A percentile compares a stretch with the other conserved stretches of the same genome.
phyloP scores from a whole-genome alignment of 495 filamentous ascomycete genomes.

The Viridothelium virens region DNA sequence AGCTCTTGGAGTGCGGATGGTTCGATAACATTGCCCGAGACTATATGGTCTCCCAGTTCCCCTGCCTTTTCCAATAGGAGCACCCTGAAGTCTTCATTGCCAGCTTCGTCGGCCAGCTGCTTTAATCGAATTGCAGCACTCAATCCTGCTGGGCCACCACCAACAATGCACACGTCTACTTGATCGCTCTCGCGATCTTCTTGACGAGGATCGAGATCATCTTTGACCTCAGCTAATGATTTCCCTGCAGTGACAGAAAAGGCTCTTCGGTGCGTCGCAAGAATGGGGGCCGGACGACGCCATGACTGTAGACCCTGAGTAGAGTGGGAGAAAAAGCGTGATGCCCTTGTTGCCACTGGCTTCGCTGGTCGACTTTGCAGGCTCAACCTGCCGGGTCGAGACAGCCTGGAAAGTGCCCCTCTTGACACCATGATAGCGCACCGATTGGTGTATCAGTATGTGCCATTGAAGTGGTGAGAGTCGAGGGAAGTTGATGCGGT shows the following conservation, averaged over 20 bases:
- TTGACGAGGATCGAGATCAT: slow-evolving; percentile 65
- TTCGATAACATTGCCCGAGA: slow-evolving; percentile 93
- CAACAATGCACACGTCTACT: slow-evolving; percentile 95
- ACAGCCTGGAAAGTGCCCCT: background rate
- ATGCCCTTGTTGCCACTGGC: background rate
- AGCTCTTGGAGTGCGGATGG: slow-evolving; percentile 84
- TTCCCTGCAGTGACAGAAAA: slow-evolving; percentile 19
- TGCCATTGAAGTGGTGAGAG: background rate
- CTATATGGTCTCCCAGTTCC: slow-evolving; percentile 88
- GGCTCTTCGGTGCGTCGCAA: slow-evolving; percentile 17
- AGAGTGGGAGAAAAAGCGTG: background rate
- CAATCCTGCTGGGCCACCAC: slow-evolving; percentile 87
- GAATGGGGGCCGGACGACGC: slow-evolving; percentile 14
- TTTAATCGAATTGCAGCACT: slow-evolving; percentile 90
- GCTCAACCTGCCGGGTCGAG: background rate
- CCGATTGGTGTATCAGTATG: background rate
- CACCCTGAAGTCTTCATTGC: slow-evolving; percentile 92
- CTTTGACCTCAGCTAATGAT: slow-evolving; percentile 44
- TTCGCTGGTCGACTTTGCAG: background rate
- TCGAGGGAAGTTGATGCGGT: background rate
- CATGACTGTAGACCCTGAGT: background rate
- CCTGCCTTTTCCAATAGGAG: slow-evolving; percentile 91
- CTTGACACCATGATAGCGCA: background rate
- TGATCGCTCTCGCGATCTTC: slow-evolving; percentile 82
- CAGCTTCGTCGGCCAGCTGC: slow-evolving; percentile 90